phyloP scores from a whole-genome alignment of 1,284 basidiomycete genomes.

The Puccinia coronata region DNA sequence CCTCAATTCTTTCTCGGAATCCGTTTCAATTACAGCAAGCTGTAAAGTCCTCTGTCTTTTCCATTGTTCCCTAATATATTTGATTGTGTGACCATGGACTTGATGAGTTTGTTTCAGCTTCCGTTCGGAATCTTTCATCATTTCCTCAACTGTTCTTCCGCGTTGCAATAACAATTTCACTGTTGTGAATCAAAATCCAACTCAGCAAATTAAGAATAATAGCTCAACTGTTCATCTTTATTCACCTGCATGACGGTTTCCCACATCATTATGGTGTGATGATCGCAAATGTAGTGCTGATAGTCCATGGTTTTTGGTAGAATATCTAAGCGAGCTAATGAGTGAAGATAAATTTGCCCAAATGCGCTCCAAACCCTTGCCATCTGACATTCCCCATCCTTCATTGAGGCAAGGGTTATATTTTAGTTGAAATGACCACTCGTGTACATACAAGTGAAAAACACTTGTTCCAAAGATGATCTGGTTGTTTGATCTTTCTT shows the following conservation, averaged over 20 bases:
- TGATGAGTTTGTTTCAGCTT: not conserved
- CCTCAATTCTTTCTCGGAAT: not conserved
- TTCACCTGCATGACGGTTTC: not conserved
- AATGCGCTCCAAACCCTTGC: no score
- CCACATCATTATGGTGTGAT: no score
- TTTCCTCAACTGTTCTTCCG: not conserved
- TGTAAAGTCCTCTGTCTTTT: not conserved
- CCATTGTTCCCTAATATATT: not conserved
- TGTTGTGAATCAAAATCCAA: not conserved
- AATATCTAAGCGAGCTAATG: no score
- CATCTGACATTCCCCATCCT: no score
- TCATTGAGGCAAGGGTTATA: no score
- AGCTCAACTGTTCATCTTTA: not conserved
- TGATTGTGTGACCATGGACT: not conserved
- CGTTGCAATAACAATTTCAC: not conserved
- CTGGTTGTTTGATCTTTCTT: no score
- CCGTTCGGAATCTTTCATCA: not conserved
- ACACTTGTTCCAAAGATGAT: no score
- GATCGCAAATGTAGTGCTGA: not conserved
- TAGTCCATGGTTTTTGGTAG: conserved; percentile 1
- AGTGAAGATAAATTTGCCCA: no score
- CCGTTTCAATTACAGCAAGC: not conserved
- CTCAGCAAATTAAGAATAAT: not conserved
- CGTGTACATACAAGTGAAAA: no score
- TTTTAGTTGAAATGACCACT: no score